Evolutionary conservation across 495 filamentous ascomycete species (phyloP), one percentile per base, ranked within the genome.

Genomic region (Annulohypoxylon stygium): DNA sequence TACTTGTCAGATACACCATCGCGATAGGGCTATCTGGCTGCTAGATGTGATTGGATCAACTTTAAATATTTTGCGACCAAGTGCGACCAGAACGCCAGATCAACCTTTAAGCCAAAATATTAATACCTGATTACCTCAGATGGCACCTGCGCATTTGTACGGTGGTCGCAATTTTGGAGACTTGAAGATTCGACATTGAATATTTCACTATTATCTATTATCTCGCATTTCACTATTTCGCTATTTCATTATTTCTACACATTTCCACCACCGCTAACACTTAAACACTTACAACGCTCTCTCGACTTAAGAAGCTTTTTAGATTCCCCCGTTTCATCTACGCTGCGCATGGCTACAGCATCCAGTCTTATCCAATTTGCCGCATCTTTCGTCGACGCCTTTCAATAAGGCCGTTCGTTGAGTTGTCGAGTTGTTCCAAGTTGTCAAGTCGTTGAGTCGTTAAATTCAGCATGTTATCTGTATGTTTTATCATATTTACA

Each of bases 381-480:
- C 59, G 64, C 72, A 67, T 61, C 30, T 61, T 14, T 67, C 43
- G 30, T 54, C 39, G 59, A 48, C 41, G 36, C 36, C 59, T 25
- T 67, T 20, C 12, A 62, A n/a, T 47, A 58, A 61, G 67, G 57
- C 26, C 2, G 45, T 61, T 70, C 57, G 59, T 45, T n/a, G 14
- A n/a, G 41, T 39, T 12, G 36, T 39, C 8, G 36, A 39, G 36
- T 39, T 11, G 36, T 39, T 39, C 20, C 20, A 7, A 39, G 36
- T 43, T 43, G 12, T 43, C 14, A 14, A 43, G 12, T 43, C 39
- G 39, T 45, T 59, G 33, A 78, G 65, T 43, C 12, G 39, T 43
- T n/a, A 1, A 43, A n/a, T n/a, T 60, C 74, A 79, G 43, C 71
- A 87, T 87, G 85, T 86, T 87, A 65, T 85, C 86, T 72, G 86